These are phyloP conservation scores for Paxillus rubicundulus DNA, from an alignment of 768 basidiomycete species.

Conservation along the genomic window DNA sequence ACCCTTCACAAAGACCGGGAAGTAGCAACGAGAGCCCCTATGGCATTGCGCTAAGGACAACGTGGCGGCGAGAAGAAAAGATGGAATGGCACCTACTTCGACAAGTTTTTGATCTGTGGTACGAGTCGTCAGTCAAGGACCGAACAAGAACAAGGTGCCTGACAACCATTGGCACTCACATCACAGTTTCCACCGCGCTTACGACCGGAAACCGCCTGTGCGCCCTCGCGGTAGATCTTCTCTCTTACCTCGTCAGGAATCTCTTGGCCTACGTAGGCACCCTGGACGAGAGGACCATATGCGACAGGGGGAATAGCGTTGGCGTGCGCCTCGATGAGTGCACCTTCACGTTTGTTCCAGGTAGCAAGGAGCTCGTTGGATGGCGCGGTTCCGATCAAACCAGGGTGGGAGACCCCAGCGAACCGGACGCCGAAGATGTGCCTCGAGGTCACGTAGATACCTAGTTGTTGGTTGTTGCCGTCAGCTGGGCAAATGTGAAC, in stretches of 20 bases:
- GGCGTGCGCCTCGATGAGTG: constrained; percentile 52
- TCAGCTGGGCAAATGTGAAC: background rate
- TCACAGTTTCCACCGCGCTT: constrained; percentile 82
- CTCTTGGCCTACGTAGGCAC: constrained; percentile 71
- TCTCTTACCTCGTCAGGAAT: constrained; percentile 42
- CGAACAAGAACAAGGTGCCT: background rate
- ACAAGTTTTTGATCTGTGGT: constrained; percentile 69
- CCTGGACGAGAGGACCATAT: constrained; percentile 55
- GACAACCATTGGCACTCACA: constrained; percentile 34
- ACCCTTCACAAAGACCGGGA: constrained; percentile 74
- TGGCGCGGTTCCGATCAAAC: constrained; percentile 74
- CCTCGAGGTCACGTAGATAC: constrained; percentile 68
- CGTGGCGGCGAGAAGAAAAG: background rate
- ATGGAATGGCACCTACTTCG: constrained; percentile 37
- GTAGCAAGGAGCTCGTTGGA: constrained; percentile 67
- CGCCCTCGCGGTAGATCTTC: constrained; percentile 64
- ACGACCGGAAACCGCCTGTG: constrained; percentile 71
- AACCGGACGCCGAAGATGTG: constrained; percentile 81
- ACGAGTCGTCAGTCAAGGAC: background rate
- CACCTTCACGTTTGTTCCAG: constrained; percentile 74
- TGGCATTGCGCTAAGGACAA: background rate
- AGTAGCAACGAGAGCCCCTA: constrained; percentile 69
- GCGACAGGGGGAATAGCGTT: constrained; percentile 62
- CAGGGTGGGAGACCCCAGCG: constrained; percentile 74
- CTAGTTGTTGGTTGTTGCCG: constrained; percentile 34